Evolutionary conservation across 164 flowering plant species (phyloP).

Genomic region (Umbellularia californica): DNA sequence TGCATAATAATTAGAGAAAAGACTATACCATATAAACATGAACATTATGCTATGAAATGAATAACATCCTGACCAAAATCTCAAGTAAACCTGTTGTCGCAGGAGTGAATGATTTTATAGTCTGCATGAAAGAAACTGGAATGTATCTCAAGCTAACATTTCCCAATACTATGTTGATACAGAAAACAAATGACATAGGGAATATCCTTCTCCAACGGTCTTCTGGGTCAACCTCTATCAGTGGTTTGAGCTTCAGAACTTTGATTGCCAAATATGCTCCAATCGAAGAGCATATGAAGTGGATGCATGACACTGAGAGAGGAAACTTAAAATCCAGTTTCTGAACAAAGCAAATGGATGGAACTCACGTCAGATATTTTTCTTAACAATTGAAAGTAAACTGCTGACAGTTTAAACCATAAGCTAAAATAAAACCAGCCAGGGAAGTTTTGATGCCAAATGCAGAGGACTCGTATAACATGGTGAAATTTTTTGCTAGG

Average conservation of each 20-base stretch:
- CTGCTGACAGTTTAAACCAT: neutral
- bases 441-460: too few species aligned
- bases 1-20: neutral
- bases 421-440: too few species aligned
- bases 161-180: slow-evolving; percentile 92
- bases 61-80: neutral
- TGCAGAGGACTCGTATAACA: too few species aligned
- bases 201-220: slow-evolving; percentile 97
- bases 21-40: neutral
- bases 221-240: slow-evolving; percentile 79
- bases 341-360: slow-evolving; percentile 34
- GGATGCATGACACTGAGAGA: slow-evolving; percentile 80
- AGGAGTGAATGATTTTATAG: slow-evolving; percentile 96
- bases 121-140: slow-evolving; percentile 99
- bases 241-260: slow-evolving; percentile 83
- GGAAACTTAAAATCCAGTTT: slow-evolving; percentile 95
- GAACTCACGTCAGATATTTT: neutral
- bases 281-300: slow-evolving; percentile 88
- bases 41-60: neutral
- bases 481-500: too few species aligned
- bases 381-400: neutral
- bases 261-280: slow-evolving; percentile 85
- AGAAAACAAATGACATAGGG: slow-evolving; percentile 97
- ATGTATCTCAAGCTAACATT: slow-evolving; percentile 93
- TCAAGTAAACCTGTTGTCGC: slow-evolving; percentile 86